Percentiles rank a stretch among this genome's conserved stretches.
Conservation (phyloP, 202 grass and related monocot species). For the Bolboschoenoplectus hybrid region DNA sequence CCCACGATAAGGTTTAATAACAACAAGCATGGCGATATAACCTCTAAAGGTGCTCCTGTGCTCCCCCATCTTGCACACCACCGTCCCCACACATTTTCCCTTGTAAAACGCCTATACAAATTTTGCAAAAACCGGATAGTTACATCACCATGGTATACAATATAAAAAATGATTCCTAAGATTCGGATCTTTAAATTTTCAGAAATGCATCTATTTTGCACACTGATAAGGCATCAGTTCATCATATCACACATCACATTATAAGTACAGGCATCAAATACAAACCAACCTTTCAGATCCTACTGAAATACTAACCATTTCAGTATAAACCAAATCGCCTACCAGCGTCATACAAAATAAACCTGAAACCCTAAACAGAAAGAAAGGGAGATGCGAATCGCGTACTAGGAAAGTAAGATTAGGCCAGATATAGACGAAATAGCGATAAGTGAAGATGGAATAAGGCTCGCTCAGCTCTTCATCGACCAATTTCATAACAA, state of each 20-base stretch:
- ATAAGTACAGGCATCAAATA: not conserved
- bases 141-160: not conserved
- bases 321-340: not conserved
- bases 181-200: constrained; percentile 20
- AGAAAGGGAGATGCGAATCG: not conserved
- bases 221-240: not conserved
- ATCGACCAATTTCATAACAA: constrained; percentile 93
- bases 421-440: constrained; percentile 97
- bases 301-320: not conserved
- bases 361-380: not conserved
- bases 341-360: not conserved
- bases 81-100: constrained; percentile 87
- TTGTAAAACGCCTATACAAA: constrained; percentile 75
- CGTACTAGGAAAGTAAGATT: constrained; percentile 90
- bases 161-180: not conserved
- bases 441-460: constrained; percentile 99
- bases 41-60: constrained; percentile 73
- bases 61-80: constrained; percentile 96
- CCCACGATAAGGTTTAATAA: constrained; percentile 85
- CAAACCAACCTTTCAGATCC: not conserved
- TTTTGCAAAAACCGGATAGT: not conserved
- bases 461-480: constrained; percentile 96
- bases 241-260: not conserved
- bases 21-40: constrained; percentile 95
- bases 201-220: constrained; percentile 23